Evolutionary conservation across 352 stramenopile species (phyloP).

Genomic region (Nothophytophthora sp.): DNA sequence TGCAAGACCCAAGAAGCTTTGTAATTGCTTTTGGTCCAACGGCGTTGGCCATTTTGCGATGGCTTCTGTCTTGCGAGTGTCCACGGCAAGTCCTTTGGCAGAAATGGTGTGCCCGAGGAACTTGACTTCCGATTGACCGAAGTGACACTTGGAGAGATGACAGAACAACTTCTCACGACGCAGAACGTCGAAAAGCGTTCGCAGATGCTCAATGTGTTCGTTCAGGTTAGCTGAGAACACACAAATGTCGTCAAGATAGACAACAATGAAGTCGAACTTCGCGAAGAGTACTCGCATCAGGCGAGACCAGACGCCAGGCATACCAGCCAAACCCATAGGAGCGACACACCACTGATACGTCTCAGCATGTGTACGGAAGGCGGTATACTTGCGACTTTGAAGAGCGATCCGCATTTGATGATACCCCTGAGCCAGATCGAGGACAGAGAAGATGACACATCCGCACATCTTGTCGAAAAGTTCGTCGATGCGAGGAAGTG

Average conservation of each 20-base stretch:
- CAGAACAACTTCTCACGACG: conserved; percentile 19
- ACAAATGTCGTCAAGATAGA: conserved; percentile 42
- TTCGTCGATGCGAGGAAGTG: conserved; percentile 15
- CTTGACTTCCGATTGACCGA: conserved; percentile 14
- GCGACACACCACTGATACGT: conserved; percentile 45
- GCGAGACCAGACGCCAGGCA: conserved; percentile 40
- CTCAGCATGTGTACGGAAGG: conserved; percentile 30
- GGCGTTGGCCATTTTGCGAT: conserved; percentile 17
- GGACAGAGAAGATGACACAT: conserved; percentile 7
- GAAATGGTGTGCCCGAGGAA: conserved; percentile 33
- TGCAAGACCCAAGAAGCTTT: conserved; percentile 26
- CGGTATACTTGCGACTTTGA: conserved; percentile 23
- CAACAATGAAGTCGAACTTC: conserved; percentile 33
- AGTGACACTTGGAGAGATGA: conserved; percentile 22
- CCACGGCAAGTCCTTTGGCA: conserved; percentile 14
- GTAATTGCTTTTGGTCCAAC: conserved; percentile 10
- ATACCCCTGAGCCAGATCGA: conserved; percentile 35
- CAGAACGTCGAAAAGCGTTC: conserved; percentile 20
- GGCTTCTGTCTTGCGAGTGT: conserved; percentile 20
- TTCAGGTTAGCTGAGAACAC: conserved; percentile 20
- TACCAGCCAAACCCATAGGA: conserved; percentile 41
- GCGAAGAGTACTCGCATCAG: conserved; percentile 36
- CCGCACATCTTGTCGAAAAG: conserved; percentile 13
- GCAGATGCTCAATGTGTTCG: conserved; percentile 21
- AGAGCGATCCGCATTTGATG: conserved; percentile 24